A percentile compares a stretch with the other conserved stretches of the same genome.
Evolutionary conservation across 1,139 yeast genomes (phyloP).

Genomic region (Yamadazyma jaroonii): DNA sequence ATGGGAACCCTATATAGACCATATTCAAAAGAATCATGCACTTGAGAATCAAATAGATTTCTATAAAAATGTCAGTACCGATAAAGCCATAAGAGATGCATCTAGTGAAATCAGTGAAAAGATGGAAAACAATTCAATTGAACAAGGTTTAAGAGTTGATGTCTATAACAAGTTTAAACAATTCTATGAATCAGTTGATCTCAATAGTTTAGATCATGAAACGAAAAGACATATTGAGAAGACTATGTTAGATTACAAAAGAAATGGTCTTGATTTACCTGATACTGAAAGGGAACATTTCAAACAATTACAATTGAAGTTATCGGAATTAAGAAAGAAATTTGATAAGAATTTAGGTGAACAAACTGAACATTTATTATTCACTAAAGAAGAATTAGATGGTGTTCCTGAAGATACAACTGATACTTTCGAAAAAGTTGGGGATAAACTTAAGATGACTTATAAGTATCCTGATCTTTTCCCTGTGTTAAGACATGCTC

Average conservation of each 20-base stretch:
- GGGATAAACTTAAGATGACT: constrained; percentile 59
- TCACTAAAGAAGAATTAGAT: constrained; percentile 61
- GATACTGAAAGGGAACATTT: constrained; percentile 53
- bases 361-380: constrained; percentile 58
- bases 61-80: constrained; percentile 66
- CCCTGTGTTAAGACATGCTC: constrained; percentile 74
- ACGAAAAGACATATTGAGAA: constrained; percentile 57
- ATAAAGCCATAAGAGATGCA: constrained; percentile 65
- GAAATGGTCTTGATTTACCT: constrained; percentile 67
- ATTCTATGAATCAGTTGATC: constrained; percentile 37
- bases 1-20: constrained; percentile 48
- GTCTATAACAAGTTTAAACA: constrained; percentile 58
- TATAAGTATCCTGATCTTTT: constrained; percentile 77
- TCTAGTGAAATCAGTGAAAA: constrained; percentile 60
- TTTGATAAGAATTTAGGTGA: constrained; percentile 69
- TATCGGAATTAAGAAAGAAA: constrained; percentile 55
- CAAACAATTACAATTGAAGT: constrained; percentile 54
- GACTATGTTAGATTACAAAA: constrained; percentile 50
- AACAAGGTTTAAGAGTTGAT: constrained; percentile 64
- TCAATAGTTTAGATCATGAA: constrained; percentile 48
- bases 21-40: constrained; percentile 46
- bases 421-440: constrained; percentile 50
- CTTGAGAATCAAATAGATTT: constrained; percentile 53
- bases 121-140: constrained; percentile 57
- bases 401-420: constrained; percentile 71